A percentile compares a stretch with the other conserved stretches of the same genome.
phyloP scores from a whole-genome alignment of 108 stramenopile genomes.

The Phaeodactylum tricornutum region DNA sequence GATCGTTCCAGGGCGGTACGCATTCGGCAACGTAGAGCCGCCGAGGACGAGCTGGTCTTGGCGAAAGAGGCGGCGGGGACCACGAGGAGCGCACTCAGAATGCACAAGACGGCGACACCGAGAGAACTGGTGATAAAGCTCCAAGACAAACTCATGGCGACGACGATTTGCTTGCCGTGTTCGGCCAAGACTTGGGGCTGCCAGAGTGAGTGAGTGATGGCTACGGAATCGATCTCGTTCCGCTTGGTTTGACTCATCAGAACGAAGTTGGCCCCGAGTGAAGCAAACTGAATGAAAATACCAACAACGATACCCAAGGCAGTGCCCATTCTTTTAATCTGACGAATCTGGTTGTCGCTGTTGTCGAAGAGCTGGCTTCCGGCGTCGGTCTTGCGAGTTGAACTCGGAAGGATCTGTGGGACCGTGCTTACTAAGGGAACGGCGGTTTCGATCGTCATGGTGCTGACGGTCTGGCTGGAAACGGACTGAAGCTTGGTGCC shows the following conservation, averaged over 20 bases:
- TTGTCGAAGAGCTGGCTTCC: too few species aligned
- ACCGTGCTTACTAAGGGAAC: too few species aligned
- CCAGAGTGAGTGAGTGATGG: not conserved
- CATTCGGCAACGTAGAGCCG: not conserved
- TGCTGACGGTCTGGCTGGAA: too few species aligned
- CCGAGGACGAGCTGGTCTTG: not conserved
- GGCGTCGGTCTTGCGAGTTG: too few species aligned
- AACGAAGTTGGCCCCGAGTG: constrained; percentile 6
- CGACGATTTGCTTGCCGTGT: not conserved
- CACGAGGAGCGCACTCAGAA: constrained; percentile 1
- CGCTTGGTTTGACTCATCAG: not conserved
- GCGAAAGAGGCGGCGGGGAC: not conserved
- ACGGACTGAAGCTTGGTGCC: too few species aligned
- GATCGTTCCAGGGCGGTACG: constrained; percentile 1
- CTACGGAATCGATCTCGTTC: not conserved
- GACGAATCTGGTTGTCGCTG: too few species aligned
- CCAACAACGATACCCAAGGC: constrained; percentile 2
- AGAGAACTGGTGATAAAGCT: constrained; percentile 1
- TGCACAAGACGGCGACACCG: constrained; percentile 1
- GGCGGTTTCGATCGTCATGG: too few species aligned
- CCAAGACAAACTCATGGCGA: constrained; percentile 5
- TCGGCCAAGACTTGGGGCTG: not conserved
- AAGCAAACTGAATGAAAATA: constrained; percentile 5
- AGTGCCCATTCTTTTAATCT: too few species aligned
- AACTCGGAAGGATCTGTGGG: too few species aligned